These are phyloP conservation scores for Salix udensis DNA, from an alignment of 345 rosid genomes.

Conservation along the genomic window DNA sequence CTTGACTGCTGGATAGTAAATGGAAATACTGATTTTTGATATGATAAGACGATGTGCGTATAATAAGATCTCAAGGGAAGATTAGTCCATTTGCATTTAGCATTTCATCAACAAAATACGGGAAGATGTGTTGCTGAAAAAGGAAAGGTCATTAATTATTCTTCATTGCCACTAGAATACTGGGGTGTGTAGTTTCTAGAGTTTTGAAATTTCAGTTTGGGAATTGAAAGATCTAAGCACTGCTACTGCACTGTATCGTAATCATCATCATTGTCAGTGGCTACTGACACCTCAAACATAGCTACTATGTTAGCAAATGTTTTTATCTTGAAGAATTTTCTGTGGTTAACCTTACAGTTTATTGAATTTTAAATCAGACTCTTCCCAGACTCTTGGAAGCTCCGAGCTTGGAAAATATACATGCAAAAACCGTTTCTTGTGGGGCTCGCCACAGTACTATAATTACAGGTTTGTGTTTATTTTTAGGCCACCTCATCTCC, in stretches of 20 bases:
- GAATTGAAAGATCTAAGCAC: neutral
- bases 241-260: neutral
- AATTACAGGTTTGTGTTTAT: constrained; percentile 48
- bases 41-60: neutral
- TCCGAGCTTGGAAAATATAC: constrained; percentile 60
- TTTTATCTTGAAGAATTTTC: neutral
- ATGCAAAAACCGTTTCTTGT: constrained; percentile 64
- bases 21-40: neutral
- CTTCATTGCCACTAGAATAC: neutral
- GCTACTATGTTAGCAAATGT: neutral
- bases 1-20: neutral
- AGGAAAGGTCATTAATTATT: neutral
- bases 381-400: constrained; percentile 85
- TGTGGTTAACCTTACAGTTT: constrained; percentile 16
- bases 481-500: neutral
- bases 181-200: neutral
- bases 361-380: constrained; percentile 52
- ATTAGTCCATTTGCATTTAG: neutral
- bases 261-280: neutral
- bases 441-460: constrained; percentile 95
- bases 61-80: neutral
- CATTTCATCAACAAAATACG: neutral
- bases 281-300: neutral
- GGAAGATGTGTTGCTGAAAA: too few species aligned
- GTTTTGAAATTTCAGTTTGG: neutral